A percentile compares a stretch with the other conserved stretches of the same genome.
Conservation (phyloP, 768 basidiomycete genomes). For the Tricholoma matsutake region DNA sequence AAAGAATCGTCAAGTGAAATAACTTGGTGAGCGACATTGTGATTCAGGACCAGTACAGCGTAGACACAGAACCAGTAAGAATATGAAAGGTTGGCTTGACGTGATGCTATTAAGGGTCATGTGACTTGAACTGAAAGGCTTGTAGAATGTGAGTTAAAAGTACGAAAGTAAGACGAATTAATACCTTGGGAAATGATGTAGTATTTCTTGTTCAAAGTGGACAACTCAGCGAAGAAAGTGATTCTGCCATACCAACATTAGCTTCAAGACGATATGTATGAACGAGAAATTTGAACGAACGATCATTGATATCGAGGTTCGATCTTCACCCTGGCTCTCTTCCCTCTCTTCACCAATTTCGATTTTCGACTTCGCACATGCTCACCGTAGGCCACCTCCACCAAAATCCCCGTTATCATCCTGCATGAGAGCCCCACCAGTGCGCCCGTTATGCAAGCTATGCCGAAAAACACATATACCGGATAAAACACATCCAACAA, state of each 20-base stretch:
- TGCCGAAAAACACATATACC: conserved; percentile 52
- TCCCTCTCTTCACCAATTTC: not conserved
- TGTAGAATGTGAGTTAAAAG: no score
- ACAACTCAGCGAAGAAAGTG: not conserved
- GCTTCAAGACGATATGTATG: not conserved
- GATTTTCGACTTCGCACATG: not conserved
- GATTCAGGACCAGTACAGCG: no score
- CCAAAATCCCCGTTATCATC: conserved; percentile 10
- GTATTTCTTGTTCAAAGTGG: no score
- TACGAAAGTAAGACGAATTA: no score
- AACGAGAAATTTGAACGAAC: not conserved
- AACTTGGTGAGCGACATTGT: no score
- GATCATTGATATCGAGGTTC: not conserved
- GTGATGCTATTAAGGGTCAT: no score
- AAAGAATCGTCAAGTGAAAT: no score
- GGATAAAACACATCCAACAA: conserved; percentile 47
- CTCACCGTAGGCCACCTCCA: conserved; percentile 3
- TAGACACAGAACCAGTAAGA: no score
- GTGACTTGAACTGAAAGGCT: no score
- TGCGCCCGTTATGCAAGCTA: conserved; percentile 51
- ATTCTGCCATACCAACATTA: not conserved
- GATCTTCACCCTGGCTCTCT: not conserved
- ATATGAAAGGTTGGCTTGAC: no score
- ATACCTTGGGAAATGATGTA: no score
- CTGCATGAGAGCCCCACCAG: conserved; percentile 40